These are phyloP conservation scores for Wickerhamiella cacticola DNA, from an alignment of 805 yeast species.

Conservation along the genomic window DNA sequence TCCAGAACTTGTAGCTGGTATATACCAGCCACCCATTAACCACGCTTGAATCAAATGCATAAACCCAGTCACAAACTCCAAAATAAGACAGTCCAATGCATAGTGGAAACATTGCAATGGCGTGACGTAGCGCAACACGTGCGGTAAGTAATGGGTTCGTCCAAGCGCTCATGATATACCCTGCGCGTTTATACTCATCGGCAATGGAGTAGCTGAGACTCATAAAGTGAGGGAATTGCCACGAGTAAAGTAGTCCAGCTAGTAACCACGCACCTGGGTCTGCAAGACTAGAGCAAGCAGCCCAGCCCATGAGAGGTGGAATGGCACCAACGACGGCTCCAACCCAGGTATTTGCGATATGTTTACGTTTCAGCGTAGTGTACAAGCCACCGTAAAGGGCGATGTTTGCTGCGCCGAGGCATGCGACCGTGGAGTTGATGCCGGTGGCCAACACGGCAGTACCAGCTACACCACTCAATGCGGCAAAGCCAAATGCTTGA, in stretches of 20 bases:
- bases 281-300: conserved; percentile 51
- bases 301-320: conserved; percentile 99
- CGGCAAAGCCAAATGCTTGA: conserved; percentile 77
- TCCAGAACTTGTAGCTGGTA: conserved; percentile 73
- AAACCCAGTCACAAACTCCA: conserved; percentile 71
- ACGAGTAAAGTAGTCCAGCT: conserved; percentile 80
- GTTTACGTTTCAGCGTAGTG: conserved; percentile 76
- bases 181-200: conserved; percentile 80
- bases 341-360: conserved; percentile 91
- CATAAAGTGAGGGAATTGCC: conserved; percentile 99
- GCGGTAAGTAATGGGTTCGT: conserved; percentile 87
- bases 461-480: conserved; percentile 59
- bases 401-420: conserved; percentile 69
- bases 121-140: conserved; percentile 80
- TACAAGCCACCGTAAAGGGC: conserved; percentile 79
- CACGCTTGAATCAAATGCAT: conserved; percentile 66
- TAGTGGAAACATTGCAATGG: conserved; percentile 85
- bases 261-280: conserved; percentile 95
- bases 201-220: conserved; percentile 79
- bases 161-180: conserved; percentile 95
- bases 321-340: conserved; percentile 98
- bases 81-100: conserved; percentile 72
- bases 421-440: conserved; percentile 75
- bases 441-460: conserved; percentile 57
- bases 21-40: conserved; percentile 79